These are phyloP conservation scores for Nicotiana paniculata DNA, from an alignment of 257 asterid species.

Conservation along the genomic window DNA sequence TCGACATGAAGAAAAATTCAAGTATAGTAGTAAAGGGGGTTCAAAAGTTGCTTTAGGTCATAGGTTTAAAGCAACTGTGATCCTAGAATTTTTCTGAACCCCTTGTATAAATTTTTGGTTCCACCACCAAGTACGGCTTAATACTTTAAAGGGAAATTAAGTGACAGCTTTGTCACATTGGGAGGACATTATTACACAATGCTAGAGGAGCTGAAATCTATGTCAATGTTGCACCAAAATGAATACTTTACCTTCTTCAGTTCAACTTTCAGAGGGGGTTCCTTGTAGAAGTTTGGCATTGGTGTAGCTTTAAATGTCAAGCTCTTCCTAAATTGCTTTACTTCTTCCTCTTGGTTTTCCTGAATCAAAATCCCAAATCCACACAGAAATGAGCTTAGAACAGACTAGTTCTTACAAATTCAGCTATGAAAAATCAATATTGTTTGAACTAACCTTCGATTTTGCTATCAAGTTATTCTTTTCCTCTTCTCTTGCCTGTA, in stretches of 20 bases:
- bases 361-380: constrained; percentile 15
- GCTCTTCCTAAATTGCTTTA: constrained; percentile 71
- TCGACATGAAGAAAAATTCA: too few relatives aligned
- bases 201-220: neutral
- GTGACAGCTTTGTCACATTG: neutral
- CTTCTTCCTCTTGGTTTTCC: constrained; percentile 79
- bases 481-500: constrained; percentile 76
- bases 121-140: neutral
- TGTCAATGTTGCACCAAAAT: neutral
- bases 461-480: constrained; percentile 55
- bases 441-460: constrained; percentile 53
- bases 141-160: neutral
- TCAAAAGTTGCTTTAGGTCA: too few relatives aligned
- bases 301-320: constrained; percentile 85
- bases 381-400: neutral
- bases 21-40: too few relatives aligned
- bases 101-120: too few relatives aligned
- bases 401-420: neutral
- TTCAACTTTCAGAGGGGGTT: constrained; percentile 73
- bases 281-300: constrained; percentile 87
- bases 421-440: neutral
- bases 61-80: too few relatives aligned
- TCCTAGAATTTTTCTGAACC: too few relatives aligned
- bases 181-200: neutral
- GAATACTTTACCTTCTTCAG: constrained; percentile 60